Conservation (phyloP, 352 stramenopile genomes). For the Globisporangium lucens region DNA sequence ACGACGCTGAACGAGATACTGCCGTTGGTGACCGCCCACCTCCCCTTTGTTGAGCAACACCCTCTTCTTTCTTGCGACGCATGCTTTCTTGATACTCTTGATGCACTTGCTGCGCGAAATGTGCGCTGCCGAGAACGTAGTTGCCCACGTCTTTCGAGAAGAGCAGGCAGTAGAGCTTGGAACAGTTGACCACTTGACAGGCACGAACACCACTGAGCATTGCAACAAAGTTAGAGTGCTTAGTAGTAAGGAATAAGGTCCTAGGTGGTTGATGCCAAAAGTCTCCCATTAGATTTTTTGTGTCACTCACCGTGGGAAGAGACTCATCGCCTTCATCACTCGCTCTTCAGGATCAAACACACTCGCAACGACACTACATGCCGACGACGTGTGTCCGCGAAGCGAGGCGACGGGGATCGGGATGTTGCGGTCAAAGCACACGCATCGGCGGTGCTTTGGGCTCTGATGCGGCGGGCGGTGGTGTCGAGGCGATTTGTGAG, state of each 20-base stretch:
- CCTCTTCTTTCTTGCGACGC: constrained; percentile 8
- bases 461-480: not conserved
- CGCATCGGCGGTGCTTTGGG: not conserved
- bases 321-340: constrained; percentile 17
- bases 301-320: constrained; percentile 20
- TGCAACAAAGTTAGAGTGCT: not conserved
- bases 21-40: not conserved
- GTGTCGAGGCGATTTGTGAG: not conserved
- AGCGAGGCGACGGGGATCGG: constrained; percentile 16
- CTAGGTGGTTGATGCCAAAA: not conserved
- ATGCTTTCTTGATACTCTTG: constrained; percentile 18
- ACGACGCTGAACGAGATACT: not conserved
- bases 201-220: constrained; percentile 12
- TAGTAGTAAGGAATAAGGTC: not conserved
- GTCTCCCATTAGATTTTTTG: not conserved
- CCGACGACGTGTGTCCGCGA: constrained; percentile 14
- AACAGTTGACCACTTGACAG: constrained; percentile 36
- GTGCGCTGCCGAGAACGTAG: constrained; percentile 30
- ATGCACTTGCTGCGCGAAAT: constrained; percentile 31
- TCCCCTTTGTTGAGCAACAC: not conserved
- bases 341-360: constrained; percentile 29
- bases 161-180: constrained; percentile 45
- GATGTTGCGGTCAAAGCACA: constrained; percentile 5
- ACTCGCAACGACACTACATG: constrained; percentile 29
- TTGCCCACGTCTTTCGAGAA: constrained; percentile 32